Evolutionary conservation across 2,329 filamentous ascomycete species (phyloP), one percentile per base, ranked within the genome.

Genomic region (Ophiosphaerella narmari): DNA sequence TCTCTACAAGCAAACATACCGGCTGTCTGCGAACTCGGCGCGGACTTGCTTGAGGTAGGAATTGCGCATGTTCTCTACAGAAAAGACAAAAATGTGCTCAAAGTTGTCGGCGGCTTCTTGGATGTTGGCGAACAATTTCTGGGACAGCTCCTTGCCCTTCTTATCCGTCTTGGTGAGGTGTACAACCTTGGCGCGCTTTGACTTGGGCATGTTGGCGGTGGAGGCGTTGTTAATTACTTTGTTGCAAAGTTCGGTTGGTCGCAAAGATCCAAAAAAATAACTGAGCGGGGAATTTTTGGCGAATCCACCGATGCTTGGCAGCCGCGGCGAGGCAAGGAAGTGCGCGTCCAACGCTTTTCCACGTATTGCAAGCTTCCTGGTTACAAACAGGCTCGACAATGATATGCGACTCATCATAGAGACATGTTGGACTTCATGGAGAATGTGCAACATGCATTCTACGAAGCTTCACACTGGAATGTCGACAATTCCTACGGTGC

Each of bases 1-100:
- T 32, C 13, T 6, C 13, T 16, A 41, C 8, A n/a, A 9, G 32
- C n/a, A 21, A 9, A 46, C 81, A 62, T 78, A 94, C 90, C 89
- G 85, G 80, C 89, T 89, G 78, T 97, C 91, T 42, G 82, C 81
- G 64, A 97, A 86, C 67, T 96, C 88, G 60, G 86, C 84, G 63
- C 93, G 87, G 63, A 97, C 90, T 67, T 91, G 86, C 79, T 97
- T 96, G 68, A 97, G 80, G 76, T 96, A 92, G 65, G 87, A 95
- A 80, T 99, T 99, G 74, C 94, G 91, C 91, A 96, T 96, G 80
- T 97, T 97, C 72, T 96, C 90, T 63, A 99, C 87, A 68, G 84
- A 84, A 75, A 99, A 96, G 72, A 97, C 90, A 77, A 95, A 95
- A 78, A 93, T 89, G 81, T 93, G 86, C 76, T 91, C 85, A 81